Evolutionary conservation across 768 basidiomycete species (phyloP).

Genomic region (Trametes maxima): DNA sequence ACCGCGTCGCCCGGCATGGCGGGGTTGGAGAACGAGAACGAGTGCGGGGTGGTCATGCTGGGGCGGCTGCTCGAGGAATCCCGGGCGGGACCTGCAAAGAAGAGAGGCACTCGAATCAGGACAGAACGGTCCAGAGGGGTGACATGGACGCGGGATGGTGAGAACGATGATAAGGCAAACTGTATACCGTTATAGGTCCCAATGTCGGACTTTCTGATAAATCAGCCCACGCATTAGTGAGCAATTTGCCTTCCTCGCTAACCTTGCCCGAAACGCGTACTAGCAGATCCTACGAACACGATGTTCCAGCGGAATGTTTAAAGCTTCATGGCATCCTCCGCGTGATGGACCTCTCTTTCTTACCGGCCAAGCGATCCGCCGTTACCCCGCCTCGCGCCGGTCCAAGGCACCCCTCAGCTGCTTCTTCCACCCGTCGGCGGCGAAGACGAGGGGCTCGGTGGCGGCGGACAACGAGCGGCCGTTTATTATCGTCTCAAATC

Average conservation of each 20-base stretch:
- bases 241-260: slow-evolving; percentile 20
- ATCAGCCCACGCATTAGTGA: slow-evolving; percentile 15
- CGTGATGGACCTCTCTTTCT: not conserved
- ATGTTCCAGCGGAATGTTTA: slow-evolving; percentile 28
- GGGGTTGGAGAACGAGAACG: slow-evolving; percentile 26
- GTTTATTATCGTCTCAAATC: slow-evolving; percentile 11
- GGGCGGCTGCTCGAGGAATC: slow-evolving; percentile 16
- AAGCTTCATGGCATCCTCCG: slow-evolving; percentile 34
- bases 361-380: slow-evolving; percentile 20
- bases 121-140: slow-evolving; percentile 22
- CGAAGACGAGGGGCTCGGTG: not conserved
- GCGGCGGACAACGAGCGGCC: not conserved
- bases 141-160: slow-evolving; percentile 24
- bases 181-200: slow-evolving; percentile 32
- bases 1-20: slow-evolving; percentile 28
- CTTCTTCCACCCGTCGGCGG: not conserved
- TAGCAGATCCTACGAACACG: slow-evolving; percentile 9
- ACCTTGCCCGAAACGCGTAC: slow-evolving; percentile 9
- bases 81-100: slow-evolving; percentile 21
- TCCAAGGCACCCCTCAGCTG: not conserved
- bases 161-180: slow-evolving; percentile 30
- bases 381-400: not conserved
- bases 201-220: slow-evolving; percentile 32
- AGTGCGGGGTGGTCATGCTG: slow-evolving; percentile 24
- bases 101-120: slow-evolving; percentile 22